Conservation (phyloP, 371 early-diverging fungal genomes). For the Apophysomyces sp. region DNA sequence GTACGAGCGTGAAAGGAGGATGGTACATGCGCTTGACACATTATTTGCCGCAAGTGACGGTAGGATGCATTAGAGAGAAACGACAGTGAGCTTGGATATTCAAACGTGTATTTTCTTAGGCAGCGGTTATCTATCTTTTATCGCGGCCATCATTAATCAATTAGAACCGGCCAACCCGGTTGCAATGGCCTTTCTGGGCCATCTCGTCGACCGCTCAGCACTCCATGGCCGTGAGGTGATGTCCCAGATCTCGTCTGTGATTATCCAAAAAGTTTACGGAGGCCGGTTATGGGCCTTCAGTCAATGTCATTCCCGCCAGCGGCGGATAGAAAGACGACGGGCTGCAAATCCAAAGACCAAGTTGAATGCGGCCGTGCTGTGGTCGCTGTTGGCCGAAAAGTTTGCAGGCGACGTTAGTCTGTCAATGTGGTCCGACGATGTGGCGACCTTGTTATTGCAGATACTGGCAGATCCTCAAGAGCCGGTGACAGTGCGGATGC, state of each 20-base stretch:
- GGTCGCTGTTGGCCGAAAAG: slow-evolving; percentile 44
- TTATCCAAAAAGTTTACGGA: slow-evolving; percentile 28
- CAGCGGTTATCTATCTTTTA: slow-evolving; percentile 36
- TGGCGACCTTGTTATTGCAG: slow-evolving; percentile 31
- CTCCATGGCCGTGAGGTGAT: slow-evolving; percentile 52
- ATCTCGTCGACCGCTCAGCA: slow-evolving; percentile 55
- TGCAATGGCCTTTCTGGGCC: slow-evolving; percentile 56
- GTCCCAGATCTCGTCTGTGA: slow-evolving; percentile 26
- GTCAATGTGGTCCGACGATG: slow-evolving; percentile 35
- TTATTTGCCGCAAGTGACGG: slow-evolving; percentile 29
- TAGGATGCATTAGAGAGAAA: slow-evolving; percentile 25
- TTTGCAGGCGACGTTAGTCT: slow-evolving; percentile 45
- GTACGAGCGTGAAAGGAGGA: slow-evolving; percentile 23
- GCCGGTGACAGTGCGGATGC: slow-evolving; percentile 33
- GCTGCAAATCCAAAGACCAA: slow-evolving; percentile 4
- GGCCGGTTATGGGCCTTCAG: slow-evolving; percentile 6
- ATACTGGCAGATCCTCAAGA: slow-evolving; percentile 28
- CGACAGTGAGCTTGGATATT: neutral
- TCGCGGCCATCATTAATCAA: slow-evolving; percentile 23
- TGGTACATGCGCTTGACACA: slow-evolving; percentile 24
- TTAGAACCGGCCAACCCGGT: slow-evolving; percentile 49
- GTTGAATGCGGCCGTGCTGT: slow-evolving; percentile 38
- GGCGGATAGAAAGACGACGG: neutral
- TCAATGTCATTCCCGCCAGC: slow-evolving; percentile 5
- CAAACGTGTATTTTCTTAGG: slow-evolving; percentile 9